Percentiles rank a stretch among this genome's conserved stretches.
These are phyloP conservation scores for Obba rivulosa DNA, from an alignment of 768 basidiomycete genomes.

Conservation along the genomic window DNA sequence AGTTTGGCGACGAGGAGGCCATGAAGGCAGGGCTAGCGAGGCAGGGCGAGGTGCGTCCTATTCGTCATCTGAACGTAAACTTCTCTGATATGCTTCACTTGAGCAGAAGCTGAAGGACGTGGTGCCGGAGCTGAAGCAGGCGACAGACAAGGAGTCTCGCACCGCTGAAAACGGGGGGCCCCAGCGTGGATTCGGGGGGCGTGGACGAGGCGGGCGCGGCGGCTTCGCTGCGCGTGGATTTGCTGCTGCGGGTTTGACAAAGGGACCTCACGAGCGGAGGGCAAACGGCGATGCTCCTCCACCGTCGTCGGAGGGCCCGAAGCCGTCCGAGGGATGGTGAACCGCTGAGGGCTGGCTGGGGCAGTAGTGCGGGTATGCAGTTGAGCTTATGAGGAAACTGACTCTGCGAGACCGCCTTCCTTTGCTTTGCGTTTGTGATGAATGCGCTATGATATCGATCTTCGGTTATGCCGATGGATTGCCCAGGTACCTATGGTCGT, in stretches of 20 bases:
- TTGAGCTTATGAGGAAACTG: background rate
- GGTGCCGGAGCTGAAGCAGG: slow-evolving; percentile 64
- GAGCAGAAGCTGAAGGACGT: slow-evolving; percentile 65
- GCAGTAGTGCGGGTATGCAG: background rate
- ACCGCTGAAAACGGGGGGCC: slow-evolving; percentile 16
- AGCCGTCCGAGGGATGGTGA: slow-evolving; percentile 10
- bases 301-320: slow-evolving; percentile 9
- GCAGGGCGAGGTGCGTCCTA: slow-evolving; percentile 56
- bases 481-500: slow-evolving; percentile 3
- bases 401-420: background rate
- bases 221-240: slow-evolving; percentile 64
- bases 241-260: slow-evolving; percentile 63
- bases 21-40: slow-evolving; percentile 78
- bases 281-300: slow-evolving; percentile 25
- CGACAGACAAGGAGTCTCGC: slow-evolving; percentile 47
- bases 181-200: slow-evolving; percentile 33
- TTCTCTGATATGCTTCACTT: background rate
- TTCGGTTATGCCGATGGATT: background rate
- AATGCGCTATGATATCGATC: background rate
- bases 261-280: slow-evolving; percentile 15
- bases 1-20: slow-evolving; percentile 83
- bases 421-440: background rate
- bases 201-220: slow-evolving; percentile 48
- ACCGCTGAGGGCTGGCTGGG: background rate
- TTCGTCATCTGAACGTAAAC: slow-evolving; percentile 8